Evolutionary conservation across 1,139 yeast genomes (phyloP), one percentile per base, ranked within the genome.

Genomic region (Protomyces gravidus): DNA sequence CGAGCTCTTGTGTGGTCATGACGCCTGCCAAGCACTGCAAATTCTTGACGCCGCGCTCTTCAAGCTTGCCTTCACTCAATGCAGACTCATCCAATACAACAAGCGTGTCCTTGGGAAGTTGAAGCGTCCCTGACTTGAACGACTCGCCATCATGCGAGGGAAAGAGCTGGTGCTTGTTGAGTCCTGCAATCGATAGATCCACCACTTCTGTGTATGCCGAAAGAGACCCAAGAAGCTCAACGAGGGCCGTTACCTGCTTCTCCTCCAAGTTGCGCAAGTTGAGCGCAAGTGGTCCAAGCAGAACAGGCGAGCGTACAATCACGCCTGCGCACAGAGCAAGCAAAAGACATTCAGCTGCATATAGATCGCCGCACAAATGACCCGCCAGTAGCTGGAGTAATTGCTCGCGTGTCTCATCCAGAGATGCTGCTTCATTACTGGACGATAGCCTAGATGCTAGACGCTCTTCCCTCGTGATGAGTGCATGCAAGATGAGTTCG

Each of bases 121-220:
- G 63, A 33, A 61, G 28, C 30, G 39, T 21, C 5, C 63, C 62
- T 9, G 62, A 33, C 2, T 47, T 47, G 27, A 61, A 46, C 13
- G 39, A 46, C 17, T 61, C 63, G 11, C 63, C 63, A 36, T 61
- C 62, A 21, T 56, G 59, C 13, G 51, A 27, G 27, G 63, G 63
- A 39, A 53, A 61, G 11, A 61, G 46, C 17, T 50, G 59, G 25
- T 55, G 39, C 32, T 32, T 48, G 45, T 61, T 61, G 33, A 61
- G 53, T 6, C 21, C 50, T 5, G 27, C 45, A n/a, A 61, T 55
- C 28, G 55, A 36, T 30, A 61, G 50, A 23, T 52, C 56, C 33
- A 50, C 32, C 17, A 39, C 27, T 19, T 51, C 15, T 11, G 30
- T 42, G n/a, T 52, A 33, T 1, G 61, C 42, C 9, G 46, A 23